phyloP scores from a whole-genome alignment of 495 filamentous ascomycete genomes.

The Arthonia radiata region DNA sequence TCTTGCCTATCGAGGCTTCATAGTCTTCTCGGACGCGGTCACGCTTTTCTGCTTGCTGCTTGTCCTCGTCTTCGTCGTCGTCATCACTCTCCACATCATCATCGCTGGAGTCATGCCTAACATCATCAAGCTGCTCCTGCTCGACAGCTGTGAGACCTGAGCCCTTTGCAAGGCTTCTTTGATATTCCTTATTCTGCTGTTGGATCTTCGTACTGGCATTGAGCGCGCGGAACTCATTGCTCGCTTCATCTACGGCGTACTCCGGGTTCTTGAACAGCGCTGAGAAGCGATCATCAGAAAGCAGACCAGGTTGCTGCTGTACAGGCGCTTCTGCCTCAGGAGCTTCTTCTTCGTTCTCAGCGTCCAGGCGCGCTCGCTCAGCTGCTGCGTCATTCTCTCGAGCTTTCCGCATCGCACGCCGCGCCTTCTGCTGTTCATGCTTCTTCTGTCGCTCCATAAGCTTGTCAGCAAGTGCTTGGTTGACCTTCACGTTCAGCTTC shows the following conservation, averaged over 20 bases:
- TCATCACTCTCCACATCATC: slow-evolving; percentile 16
- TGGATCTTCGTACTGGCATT: slow-evolving; percentile 47
- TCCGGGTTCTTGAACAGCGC: slow-evolving; percentile 79
- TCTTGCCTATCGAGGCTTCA: slow-evolving; percentile 4
- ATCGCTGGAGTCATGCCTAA: slow-evolving; percentile 13
- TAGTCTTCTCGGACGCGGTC: slow-evolving; percentile 14
- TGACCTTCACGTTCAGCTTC: slow-evolving; percentile 77
- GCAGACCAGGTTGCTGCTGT: slow-evolving; percentile 20
- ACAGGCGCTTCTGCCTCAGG: slow-evolving; percentile 5
- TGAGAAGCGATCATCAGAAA: slow-evolving; percentile 67
- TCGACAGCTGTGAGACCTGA: slow-evolving; percentile 41
- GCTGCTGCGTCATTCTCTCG: slow-evolving; percentile 21
- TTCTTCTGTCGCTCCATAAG: slow-evolving; percentile 59
- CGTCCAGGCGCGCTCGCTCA: too few relatives aligned
- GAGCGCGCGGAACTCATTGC: slow-evolving; percentile 57
- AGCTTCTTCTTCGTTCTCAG: slow-evolving; percentile 10
- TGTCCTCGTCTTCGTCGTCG: slow-evolving; percentile 11
- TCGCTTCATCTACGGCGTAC: slow-evolving; percentile 79
- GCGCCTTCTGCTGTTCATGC: slow-evolving; percentile 38
- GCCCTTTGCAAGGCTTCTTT: slow-evolving; percentile 7
- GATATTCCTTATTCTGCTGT: too few relatives aligned
- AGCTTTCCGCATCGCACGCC: slow-evolving; percentile 28
- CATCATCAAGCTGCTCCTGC: slow-evolving; percentile 30
- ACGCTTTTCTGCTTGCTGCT: too few relatives aligned
- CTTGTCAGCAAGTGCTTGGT: slow-evolving; percentile 63